Conservation (phyloP, 495 filamentous ascomycete genomes). For the Trichoderma reesei region DNA sequence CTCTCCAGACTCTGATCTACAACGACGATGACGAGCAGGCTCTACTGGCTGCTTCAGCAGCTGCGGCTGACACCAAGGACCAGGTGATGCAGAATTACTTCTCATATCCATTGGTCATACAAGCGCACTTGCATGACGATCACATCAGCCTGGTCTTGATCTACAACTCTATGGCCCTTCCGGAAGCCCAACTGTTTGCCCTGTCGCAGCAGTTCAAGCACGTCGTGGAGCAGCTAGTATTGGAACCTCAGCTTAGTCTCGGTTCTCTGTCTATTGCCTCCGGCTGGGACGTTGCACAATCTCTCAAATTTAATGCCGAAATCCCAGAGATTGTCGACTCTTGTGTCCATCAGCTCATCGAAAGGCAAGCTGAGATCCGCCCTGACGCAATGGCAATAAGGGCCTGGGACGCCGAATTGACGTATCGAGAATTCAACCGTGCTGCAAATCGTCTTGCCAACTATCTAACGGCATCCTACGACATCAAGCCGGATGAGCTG, state of each 20-base stretch:
- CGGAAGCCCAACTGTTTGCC: slow-evolving; percentile 13
- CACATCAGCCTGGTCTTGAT: slow-evolving; percentile 13
- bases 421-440: slow-evolving; percentile 17
- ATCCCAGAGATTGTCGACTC: slow-evolving; percentile 2
- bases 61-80: not conserved
- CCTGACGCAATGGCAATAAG: slow-evolving; percentile 17
- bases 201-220: slow-evolving; percentile 16
- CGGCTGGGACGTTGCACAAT: not conserved
- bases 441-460: not conserved
- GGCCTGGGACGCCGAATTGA: slow-evolving; percentile 32
- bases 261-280: not conserved
- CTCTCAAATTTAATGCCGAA: not conserved
- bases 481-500: slow-evolving; percentile 40
- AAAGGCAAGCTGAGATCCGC: not conserved
- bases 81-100: slow-evolving; percentile 7
- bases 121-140: slow-evolving; percentile 11
- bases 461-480: slow-evolving; percentile 11
- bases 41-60: not conserved
- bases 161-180: slow-evolving; percentile 15
- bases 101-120: slow-evolving; percentile 14
- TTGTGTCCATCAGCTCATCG: not conserved
- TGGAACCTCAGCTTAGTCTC: not conserved
- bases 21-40: not conserved
- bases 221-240: slow-evolving; percentile 10
- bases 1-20: not conserved